Evolutionary conservation across 257 asterid species (phyloP).

Genomic region (Cynanchum wilfordii): DNA sequence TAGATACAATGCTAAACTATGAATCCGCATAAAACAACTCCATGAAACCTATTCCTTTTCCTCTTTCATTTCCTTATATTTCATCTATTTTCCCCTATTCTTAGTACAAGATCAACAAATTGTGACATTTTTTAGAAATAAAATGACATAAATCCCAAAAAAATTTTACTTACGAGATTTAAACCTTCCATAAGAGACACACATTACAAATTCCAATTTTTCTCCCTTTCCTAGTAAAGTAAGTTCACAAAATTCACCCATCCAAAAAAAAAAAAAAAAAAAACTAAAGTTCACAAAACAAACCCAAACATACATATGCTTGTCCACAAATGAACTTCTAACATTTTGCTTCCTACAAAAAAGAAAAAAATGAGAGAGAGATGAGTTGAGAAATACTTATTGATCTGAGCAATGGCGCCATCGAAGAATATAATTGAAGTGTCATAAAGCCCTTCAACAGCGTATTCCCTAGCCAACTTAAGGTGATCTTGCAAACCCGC

Average conservation of each 20-base stretch:
- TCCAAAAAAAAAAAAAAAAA: too few relatives aligned
- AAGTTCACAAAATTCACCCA: not conserved
- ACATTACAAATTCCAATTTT: not conserved
- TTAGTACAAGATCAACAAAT: not conserved
- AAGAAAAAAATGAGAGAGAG: not conserved
- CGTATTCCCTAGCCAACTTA: slow-evolving; percentile 90
- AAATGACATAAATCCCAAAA: not conserved
- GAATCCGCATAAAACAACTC: not conserved
- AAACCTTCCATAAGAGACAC: slow-evolving; percentile 5
- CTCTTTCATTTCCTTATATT: slow-evolving; percentile 1
- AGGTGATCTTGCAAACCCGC: slow-evolving; percentile 84
- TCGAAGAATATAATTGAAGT: slow-evolving; percentile 91
- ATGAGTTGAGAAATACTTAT: slow-evolving; percentile 45
- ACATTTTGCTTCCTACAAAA: not conserved
- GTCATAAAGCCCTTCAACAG: slow-evolving; percentile 87
- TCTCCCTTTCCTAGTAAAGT: not conserved
- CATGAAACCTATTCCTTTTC: not conserved
- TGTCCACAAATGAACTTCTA: not conserved
- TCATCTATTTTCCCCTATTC: not conserved
- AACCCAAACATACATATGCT: not conserved
- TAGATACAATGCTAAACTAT: not conserved
- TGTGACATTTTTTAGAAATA: not conserved
- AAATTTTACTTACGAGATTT: slow-evolving; percentile 3
- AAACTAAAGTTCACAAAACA: not conserved
- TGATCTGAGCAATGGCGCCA: slow-evolving; percentile 96